Evolutionary conservation across 2,329 filamentous ascomycete genomes (phyloP).

Genomic region (Clonostachys sp.): DNA sequence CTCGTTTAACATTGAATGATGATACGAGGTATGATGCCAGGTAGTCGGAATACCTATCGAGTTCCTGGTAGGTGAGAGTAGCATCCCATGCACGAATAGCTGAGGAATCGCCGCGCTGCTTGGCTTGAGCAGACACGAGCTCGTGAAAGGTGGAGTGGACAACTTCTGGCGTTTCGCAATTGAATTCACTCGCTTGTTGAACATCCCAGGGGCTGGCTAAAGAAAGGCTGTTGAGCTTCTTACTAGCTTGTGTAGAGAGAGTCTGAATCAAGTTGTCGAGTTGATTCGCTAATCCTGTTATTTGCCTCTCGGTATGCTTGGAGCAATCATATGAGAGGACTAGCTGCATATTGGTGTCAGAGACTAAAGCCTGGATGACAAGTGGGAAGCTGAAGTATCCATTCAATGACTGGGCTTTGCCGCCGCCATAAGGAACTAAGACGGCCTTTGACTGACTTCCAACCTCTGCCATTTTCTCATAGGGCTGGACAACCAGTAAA

Average conservation of each 20-base stretch:
- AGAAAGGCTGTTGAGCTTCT: neutral
- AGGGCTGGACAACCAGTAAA: constrained; percentile 7
- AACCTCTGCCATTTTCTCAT: neutral
- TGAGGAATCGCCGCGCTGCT: neutral
- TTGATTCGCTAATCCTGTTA: constrained; percentile 6
- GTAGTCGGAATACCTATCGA: neutral
- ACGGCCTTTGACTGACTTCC: neutral
- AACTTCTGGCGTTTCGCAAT: neutral
- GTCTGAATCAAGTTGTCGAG: constrained; percentile 6
- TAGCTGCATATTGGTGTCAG: neutral
- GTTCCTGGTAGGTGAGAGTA: constrained; percentile 3
- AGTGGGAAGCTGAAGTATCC: constrained; percentile 6
- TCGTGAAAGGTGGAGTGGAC: neutral
- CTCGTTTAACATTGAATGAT: constrained; percentile 10
- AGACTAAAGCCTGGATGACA: constrained; percentile 2
- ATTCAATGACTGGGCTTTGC: neutral
- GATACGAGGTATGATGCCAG: neutral
- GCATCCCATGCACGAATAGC: neutral
- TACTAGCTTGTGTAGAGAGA: constrained; percentile 4
- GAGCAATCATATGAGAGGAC: constrained; percentile 2
- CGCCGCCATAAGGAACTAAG: neutral
- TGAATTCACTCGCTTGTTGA: neutral
- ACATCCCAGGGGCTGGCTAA: constrained; percentile 1
- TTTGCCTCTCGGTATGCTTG: constrained; percentile 2
- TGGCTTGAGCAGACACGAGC: neutral